Base-by-base conservation (phyloP, 1,139 yeast species). In the Candida labiduridarum region DNA sequence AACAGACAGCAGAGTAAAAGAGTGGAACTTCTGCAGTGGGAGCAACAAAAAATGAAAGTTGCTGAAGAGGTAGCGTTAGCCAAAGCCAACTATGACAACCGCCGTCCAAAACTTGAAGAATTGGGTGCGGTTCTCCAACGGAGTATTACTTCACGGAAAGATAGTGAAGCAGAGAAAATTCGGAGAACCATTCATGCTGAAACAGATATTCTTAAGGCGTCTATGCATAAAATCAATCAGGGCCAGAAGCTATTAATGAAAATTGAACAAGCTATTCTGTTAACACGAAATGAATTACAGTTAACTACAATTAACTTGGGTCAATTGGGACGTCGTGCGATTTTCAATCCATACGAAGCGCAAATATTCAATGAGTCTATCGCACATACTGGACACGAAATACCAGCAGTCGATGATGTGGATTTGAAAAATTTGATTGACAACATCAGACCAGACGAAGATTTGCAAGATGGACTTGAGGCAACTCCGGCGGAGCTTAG, bases 401-500 rank as follows among this genome's bases (percentile, higher is more conserved):
- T 29, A 9, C 44, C 34, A 11, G 36, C 47, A 19, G 46, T 41
- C 18, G 41, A 53, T 18, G 58, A 56, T 8, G 68, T 68, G 22
- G 83, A 81, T 53, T 61, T 72, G 12, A 76, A 79, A 48, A 74
- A 79, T 50, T 73, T 91, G 40, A 73, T 89, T 50, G 82, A 84
- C 52, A 85, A 84, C 53, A 84, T 91, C n/a, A 77, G 79, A 56
- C 82, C 84, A 2, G 85, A 82, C 47, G 90, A 85, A 52, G 69
- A 66, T 39, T 56, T 85, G 19, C 67, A 64, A 18, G 72, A 71
- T 38, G 79, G 73, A 1, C 56, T 73, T 56, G 83, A 80, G 2
- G 71, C 78, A 16, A 89, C 96, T 0, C 98, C 98, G 0, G 76
- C 75, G 0, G 88, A 82, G 25, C 66, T 94, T 60, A 71, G 84